phyloP scores from a whole-genome alignment of 352 stramenopile species.

The Phytophthora pini region DNA sequence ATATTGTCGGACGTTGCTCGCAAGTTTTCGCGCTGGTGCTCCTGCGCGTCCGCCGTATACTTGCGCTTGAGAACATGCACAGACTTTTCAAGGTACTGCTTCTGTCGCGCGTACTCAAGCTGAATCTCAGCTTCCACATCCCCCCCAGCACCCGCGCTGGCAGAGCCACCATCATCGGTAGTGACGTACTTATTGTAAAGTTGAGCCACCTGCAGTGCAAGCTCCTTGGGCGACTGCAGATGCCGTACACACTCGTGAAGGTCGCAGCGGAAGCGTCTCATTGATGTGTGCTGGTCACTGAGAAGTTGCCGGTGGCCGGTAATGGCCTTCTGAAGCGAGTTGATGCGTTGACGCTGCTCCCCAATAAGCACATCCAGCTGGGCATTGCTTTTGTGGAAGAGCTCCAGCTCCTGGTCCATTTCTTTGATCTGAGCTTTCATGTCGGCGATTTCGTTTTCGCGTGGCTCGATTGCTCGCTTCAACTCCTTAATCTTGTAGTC shows the following conservation, averaged over 20 bases:
- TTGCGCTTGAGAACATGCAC: slow-evolving; percentile 91
- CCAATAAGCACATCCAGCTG: slow-evolving; percentile 94
- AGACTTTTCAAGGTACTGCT: slow-evolving; percentile 93
- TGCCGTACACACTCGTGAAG: slow-evolving; percentile 82
- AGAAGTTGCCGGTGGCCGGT: slow-evolving; percentile 59
- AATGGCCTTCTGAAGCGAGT: slow-evolving; percentile 89
- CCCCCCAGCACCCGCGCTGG: slow-evolving; percentile 28
- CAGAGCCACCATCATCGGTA: slow-evolving; percentile 32
- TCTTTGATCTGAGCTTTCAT: slow-evolving; percentile 96
- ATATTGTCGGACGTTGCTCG: slow-evolving; percentile 86
- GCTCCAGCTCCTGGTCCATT: slow-evolving; percentile 95
- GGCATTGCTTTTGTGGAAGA: slow-evolving; percentile 95
- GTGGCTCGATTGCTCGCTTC: slow-evolving; percentile 94
- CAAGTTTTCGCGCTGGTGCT: slow-evolving; percentile 72
- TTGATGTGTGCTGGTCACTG: slow-evolving; percentile 69
- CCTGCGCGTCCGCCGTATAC: slow-evolving; percentile 74
- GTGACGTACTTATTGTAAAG: slow-evolving; percentile 82
- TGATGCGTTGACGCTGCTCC: slow-evolving; percentile 87
- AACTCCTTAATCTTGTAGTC: slow-evolving; percentile 98
- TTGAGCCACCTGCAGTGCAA: slow-evolving; percentile 79
- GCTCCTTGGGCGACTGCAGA: slow-evolving; percentile 76
- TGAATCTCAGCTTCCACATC: slow-evolving; percentile 79
- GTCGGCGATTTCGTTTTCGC: slow-evolving; percentile 94
- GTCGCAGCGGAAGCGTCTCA: slow-evolving; percentile 85
- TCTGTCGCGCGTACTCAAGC: slow-evolving; percentile 90